Evolutionary conservation across 331 rosid genomes (phyloP), one percentile per base, ranked within the genome.

Genomic region (Cydonia oblonga): DNA sequence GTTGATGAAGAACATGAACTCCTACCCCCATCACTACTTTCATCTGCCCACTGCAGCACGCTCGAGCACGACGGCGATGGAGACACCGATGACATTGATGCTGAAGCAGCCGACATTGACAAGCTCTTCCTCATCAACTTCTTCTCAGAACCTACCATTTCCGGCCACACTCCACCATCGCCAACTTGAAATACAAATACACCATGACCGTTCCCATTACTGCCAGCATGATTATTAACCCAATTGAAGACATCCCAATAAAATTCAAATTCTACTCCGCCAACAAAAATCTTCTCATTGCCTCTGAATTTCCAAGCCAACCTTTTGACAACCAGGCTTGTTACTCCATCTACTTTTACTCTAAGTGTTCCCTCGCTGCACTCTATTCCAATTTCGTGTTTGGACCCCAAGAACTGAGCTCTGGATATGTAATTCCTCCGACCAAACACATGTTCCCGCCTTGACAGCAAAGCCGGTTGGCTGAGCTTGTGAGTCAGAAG

Each of bases 281-380:
- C 86, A 9, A 90, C 70, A 24, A 81, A 83, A 22, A 90, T 75
- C 66, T 78, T 88, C 82, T 92, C 97, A 49, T 88, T 90, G 77
- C 97, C 97, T 87, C 96, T 84, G 72, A 90, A 90, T 74, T 90
- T 87, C 97, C 97, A 92, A 16, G 87, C 85, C 38, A 92, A 71
- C 70, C 97, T 87, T 40, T 84, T 89, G 63, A 92, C 89, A 0
- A 74, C 74, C 32, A 90, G 83, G 28, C 81, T 80, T 28, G 32
- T 62, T 68, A 81, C 77, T 5, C 89, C 89, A 22, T 92, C 96
- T 19, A 92, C 88, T 72, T 83, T 82, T 14, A 92, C 88, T 38
- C 64, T 80, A 14, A 92, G 66, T 49, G 68, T 84, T 10, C 95
- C 95, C 4, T 83, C 87, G 15, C 68, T 32, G 11, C 96, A 90